Conservation (phyloP, 176 grass and related monocot species). For the Zoysia pacifica region DNA sequence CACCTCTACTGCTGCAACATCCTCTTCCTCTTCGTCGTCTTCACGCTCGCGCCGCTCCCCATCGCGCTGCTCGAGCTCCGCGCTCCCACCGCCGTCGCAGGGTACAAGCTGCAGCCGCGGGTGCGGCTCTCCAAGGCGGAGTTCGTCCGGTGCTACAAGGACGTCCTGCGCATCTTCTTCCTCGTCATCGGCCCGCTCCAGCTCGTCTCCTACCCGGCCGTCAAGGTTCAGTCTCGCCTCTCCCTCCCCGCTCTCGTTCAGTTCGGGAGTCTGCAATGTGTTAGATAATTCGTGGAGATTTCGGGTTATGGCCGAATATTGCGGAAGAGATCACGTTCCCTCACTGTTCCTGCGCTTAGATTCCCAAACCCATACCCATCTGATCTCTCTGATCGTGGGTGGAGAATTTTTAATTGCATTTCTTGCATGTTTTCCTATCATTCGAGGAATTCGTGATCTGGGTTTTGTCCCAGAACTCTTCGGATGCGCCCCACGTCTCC, state of each 20-base stretch:
- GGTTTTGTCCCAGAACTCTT: too few species aligned
- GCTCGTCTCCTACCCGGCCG: conserved; percentile 65
- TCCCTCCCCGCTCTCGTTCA: neutral
- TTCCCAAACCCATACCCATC: too few species aligned
- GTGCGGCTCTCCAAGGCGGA: conserved; percentile 48
- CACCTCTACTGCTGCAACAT: conserved; percentile 70
- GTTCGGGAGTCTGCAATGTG: too few species aligned
- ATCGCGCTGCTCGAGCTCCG: conserved; percentile 74
- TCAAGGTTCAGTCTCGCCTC: conserved; percentile 55
- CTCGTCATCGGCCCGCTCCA: conserved; percentile 72
- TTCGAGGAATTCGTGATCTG: too few species aligned
- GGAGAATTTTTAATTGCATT: too few species aligned
- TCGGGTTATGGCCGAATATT: too few species aligned
- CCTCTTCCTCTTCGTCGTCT: conserved; percentile 72
- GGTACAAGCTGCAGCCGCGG: conserved; percentile 87
- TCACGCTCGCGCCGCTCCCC: conserved; percentile 78
- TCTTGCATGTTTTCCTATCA: too few species aligned
- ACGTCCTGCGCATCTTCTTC: conserved; percentile 63
- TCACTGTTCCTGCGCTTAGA: too few species aligned
- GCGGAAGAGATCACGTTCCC: too few species aligned
- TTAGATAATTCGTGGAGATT: too few species aligned
- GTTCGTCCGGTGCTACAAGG: conserved; percentile 71
- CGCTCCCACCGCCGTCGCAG: conserved; percentile 34
- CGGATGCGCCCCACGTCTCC: too few species aligned
- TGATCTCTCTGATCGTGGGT: too few species aligned